Percentiles rank a stretch among this genome's conserved stretches.
These are phyloP conservation scores for Malassezia pachydermatis DNA, from an alignment of 1,284 basidiomycete species.

Conservation along the genomic window DNA sequence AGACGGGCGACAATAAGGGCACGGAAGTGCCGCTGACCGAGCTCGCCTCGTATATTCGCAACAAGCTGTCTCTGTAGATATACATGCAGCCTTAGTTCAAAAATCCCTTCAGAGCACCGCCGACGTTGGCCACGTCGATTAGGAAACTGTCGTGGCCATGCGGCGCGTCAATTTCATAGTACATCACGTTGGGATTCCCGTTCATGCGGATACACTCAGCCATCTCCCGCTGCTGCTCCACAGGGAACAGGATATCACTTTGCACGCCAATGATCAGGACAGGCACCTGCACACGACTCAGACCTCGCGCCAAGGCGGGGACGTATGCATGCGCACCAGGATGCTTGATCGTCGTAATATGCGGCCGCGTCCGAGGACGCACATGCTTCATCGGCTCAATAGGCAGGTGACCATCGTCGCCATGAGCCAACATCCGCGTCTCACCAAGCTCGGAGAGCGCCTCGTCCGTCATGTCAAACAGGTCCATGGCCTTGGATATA, in stretches of 20 bases:
- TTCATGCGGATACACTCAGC: slow-evolving; percentile 82
- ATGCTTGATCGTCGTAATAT: slow-evolving; percentile 54
- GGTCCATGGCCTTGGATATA: slow-evolving; percentile 90
- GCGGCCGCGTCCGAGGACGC: slow-evolving; percentile 21
- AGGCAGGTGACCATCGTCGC: slow-evolving; percentile 11
- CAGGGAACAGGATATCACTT: slow-evolving; percentile 89
- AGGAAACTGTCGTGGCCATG: slow-evolving; percentile 94
- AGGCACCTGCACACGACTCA: slow-evolving; percentile 70
- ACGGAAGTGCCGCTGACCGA: slow-evolving; percentile 53
- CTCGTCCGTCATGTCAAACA: slow-evolving; percentile 85
- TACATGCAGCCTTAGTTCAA: slow-evolving; percentile 52
- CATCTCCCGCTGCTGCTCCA: slow-evolving; percentile 91
- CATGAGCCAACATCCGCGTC: slow-evolving; percentile 23
- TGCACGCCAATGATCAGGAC: slow-evolving; percentile 86
- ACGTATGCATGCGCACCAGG: slow-evolving; percentile 59
- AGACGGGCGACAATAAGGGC: slow-evolving; percentile 56
- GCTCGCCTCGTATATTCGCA: slow-evolving; percentile 51
- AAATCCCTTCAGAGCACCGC: slow-evolving; percentile 68
- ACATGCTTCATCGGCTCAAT: slow-evolving; percentile 14
- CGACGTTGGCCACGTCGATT: slow-evolving; percentile 67
- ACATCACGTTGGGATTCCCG: slow-evolving; percentile 68
- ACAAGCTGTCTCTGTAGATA: slow-evolving; percentile 53
- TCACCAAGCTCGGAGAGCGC: slow-evolving; percentile 60
- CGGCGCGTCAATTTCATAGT: slow-evolving; percentile 93
- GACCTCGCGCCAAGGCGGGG: slow-evolving; percentile 68